Conservation (phyloP, 352 stramenopile species). For the Phytophthora podocarpi region DNA sequence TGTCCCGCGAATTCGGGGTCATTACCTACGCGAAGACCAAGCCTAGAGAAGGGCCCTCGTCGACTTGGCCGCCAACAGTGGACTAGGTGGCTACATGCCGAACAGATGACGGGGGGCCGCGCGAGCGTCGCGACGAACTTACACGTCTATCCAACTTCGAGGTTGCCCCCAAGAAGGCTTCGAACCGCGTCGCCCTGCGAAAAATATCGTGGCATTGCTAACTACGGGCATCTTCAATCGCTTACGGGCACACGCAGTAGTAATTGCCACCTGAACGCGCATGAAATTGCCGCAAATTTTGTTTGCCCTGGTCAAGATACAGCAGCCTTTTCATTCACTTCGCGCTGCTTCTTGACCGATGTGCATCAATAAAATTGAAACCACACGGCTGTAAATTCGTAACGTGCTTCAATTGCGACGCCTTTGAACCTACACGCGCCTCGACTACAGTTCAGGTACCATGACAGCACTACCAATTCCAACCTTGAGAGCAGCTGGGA, state of each 20-base stretch:
- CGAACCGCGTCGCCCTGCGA: constrained; percentile 17
- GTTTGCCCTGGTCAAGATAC: constrained; percentile 6
- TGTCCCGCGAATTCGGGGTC: constrained; percentile 6
- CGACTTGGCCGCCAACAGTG: constrained; percentile 4
- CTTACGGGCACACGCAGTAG: constrained; percentile 13
- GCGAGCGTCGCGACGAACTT: constrained; percentile 26
- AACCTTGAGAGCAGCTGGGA: constrained; percentile 30
- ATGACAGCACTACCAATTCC: constrained; percentile 27
- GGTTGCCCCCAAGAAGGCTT: not conserved
- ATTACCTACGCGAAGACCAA: constrained; percentile 24
- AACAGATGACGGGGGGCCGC: constrained; percentile 18
- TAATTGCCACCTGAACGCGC: constrained; percentile 18
- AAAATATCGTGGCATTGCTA: constrained; percentile 32
- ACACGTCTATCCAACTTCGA: constrained; percentile 33
- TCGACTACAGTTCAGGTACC: constrained; percentile 16
- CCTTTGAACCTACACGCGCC: constrained; percentile 6
- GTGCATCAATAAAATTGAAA: constrained; percentile 19
- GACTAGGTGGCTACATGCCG: constrained; percentile 36
- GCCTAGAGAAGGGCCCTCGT: constrained; percentile 15
- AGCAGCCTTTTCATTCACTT: constrained; percentile 24
- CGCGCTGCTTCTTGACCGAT: constrained; percentile 17
- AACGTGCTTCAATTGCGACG: constrained; percentile 19
- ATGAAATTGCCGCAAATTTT: constrained; percentile 16
- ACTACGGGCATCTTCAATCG: constrained; percentile 6
- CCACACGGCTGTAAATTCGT: constrained; percentile 26